A percentile compares a stretch with the other conserved stretches of the same genome.
These are phyloP conservation scores for Xanthoconium separans DNA, from an alignment of 1,284 basidiomycete genomes.

Conservation along the genomic window DNA sequence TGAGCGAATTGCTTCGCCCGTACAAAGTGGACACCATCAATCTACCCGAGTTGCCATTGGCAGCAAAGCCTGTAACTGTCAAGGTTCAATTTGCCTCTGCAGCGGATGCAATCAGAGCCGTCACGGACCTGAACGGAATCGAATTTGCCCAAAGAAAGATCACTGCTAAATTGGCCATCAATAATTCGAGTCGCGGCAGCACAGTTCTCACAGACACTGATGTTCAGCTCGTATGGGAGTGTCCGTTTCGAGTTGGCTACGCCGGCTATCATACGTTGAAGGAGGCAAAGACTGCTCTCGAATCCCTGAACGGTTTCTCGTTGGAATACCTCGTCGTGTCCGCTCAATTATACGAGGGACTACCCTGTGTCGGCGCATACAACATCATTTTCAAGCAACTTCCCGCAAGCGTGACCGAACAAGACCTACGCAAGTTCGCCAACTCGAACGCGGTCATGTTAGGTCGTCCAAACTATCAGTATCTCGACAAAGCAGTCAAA, in stretches of 20 bases:
- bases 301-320: constrained; percentile 34
- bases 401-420: constrained; percentile 43
- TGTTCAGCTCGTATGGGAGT: constrained; percentile 53
- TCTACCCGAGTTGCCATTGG: constrained; percentile 23
- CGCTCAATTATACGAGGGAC: constrained; percentile 49
- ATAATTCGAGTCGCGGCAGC: constrained; percentile 24
- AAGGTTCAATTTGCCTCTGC: constrained; percentile 46
- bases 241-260: constrained; percentile 51
- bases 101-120: constrained; percentile 49
- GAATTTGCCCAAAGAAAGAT: constrained; percentile 39
- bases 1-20: constrained; percentile 22
- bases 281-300: constrained; percentile 49
- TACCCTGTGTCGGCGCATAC: constrained; percentile 53
- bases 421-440: constrained; percentile 46
- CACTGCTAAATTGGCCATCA: constrained; percentile 30
- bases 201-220: constrained; percentile 25
- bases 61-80: constrained; percentile 30
- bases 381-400: constrained; percentile 58
- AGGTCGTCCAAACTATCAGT: constrained; percentile 48
- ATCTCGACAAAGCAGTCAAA: constrained; percentile 37
- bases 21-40: constrained; percentile 45
- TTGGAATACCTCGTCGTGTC: constrained; percentile 41
- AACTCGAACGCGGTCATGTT: constrained; percentile 49
- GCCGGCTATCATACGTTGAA: constrained; percentile 53
- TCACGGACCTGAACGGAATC: constrained; percentile 45